Evolutionary conservation across 75 land plant genomes (phyloP).

Genomic region (Picea glauca): DNA sequence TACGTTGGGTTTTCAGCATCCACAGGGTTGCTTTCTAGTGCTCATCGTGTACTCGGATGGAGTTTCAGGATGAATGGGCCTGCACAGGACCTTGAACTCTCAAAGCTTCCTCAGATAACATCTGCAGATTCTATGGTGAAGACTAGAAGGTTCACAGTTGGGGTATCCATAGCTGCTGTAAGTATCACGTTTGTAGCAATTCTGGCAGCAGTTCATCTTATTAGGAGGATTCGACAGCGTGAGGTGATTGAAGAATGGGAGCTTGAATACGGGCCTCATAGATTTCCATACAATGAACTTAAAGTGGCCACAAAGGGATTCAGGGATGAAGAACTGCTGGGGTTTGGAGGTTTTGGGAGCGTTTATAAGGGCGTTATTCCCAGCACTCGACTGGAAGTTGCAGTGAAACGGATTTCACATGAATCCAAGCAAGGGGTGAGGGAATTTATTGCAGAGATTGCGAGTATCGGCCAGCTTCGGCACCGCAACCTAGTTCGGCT

Average conservation of each 20-base stretch:
- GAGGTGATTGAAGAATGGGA: constrained; percentile 18
- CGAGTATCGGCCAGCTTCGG: constrained; percentile 54
- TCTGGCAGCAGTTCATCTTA: no score
- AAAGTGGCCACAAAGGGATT: constrained; percentile 27
- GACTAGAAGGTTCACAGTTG: background rate
- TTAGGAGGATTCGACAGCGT: background rate
- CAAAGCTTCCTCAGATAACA: constrained; percentile 8
- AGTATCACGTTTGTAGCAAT: background rate
- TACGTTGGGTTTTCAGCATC: constrained; percentile 46
- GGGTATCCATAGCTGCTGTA: background rate
- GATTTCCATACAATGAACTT: constrained; percentile 33
- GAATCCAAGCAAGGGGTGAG: constrained; percentile 44
- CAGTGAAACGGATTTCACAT: constrained; percentile 58
- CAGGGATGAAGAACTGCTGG: constrained; percentile 23
- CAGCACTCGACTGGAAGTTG: constrained; percentile 25
- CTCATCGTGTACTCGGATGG: constrained; percentile 27
- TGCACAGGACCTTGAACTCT: constrained; percentile 12
- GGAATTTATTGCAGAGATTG: constrained; percentile 65
- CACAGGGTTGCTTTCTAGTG: constrained; percentile 21
- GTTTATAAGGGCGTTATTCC: constrained; percentile 35
- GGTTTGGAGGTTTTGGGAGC: constrained; percentile 47
- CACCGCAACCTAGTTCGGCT: constrained; percentile 65
- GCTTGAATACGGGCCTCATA: constrained; percentile 19
- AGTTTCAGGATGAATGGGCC: constrained; percentile 21
- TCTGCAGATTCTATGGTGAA: no score